A percentile compares a stretch with the other conserved stretches of the same genome.
These are phyloP conservation scores for Leishmania braziliensis DNA, from an alignment of 208 protist genomes.

Conservation along the genomic window DNA sequence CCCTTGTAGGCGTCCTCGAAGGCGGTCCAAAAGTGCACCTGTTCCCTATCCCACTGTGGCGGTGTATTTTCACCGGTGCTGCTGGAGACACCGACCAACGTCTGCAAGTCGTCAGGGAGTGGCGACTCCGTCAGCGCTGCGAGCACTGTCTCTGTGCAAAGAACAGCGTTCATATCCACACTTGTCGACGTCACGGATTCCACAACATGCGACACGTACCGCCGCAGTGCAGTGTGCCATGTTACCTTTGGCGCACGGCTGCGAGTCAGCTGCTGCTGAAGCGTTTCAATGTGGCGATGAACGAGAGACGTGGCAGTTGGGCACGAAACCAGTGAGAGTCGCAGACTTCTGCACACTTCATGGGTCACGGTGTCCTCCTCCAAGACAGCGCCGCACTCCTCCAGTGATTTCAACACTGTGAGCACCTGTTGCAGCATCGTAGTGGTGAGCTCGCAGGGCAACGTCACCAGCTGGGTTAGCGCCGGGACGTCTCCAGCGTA, in stretches of 20 bases:
- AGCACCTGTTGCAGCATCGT: conserved; percentile 23
- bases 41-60: neutral
- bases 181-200: neutral
- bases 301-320: neutral
- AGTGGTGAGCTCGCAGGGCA: conserved; percentile 23
- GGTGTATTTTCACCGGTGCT: neutral
- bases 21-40: conserved; percentile 9
- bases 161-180: neutral
- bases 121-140: conserved; percentile 9
- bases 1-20: neutral
- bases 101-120: conserved; percentile 16
- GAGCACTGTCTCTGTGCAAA: conserved; percentile 7
- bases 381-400: conserved; percentile 6
- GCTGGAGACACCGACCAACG: neutral
- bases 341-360: conserved; percentile 22
- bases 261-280: conserved; percentile 13
- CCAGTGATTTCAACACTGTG: conserved; percentile 22
- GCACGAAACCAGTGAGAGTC: conserved; percentile 19
- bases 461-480: conserved; percentile 28
- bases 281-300: conserved; percentile 5
- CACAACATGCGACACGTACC: conserved; percentile 18
- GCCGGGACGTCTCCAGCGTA: conserved; percentile 29
- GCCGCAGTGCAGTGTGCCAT: conserved; percentile 5
- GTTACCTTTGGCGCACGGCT: conserved; percentile 8
- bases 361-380: neutral